These are phyloP conservation scores for Entomortierella parvispora DNA, from an alignment of 192 early-diverging fungal species.

Conservation along the genomic window DNA sequence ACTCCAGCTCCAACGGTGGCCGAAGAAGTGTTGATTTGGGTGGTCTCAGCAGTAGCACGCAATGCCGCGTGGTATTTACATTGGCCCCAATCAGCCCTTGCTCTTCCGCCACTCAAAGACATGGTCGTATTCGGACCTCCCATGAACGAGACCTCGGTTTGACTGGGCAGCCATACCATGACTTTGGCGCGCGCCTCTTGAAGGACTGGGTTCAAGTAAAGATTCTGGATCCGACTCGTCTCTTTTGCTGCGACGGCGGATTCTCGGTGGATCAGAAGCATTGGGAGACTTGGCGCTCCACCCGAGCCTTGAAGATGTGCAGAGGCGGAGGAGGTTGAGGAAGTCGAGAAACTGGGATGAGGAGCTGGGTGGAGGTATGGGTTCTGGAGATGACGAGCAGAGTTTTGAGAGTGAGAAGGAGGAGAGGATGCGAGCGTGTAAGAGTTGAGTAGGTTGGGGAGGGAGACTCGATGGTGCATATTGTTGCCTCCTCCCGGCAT, in stretches of 20 bases:
- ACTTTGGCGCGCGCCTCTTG: conserved; percentile 6
- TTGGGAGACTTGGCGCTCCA: conserved; percentile 18
- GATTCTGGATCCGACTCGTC: conserved; percentile 9
- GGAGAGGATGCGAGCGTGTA: conserved; percentile 3
- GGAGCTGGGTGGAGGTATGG: background rate
- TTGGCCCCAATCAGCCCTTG: background rate
- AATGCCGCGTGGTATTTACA: conserved; percentile 10
- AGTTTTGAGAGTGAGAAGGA: too few species aligned
- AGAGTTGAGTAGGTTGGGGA: conserved; percentile 4
- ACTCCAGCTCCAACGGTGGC: too few species aligned
- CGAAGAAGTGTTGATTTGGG: too few species aligned
- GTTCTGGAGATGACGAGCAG: background rate
- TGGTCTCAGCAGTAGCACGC: background rate
- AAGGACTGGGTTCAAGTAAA: conserved; percentile 24
- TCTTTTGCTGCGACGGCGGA: conserved; percentile 22
- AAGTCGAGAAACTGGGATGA: background rate
- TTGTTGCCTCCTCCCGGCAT: background rate
- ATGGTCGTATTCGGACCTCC: background rate
- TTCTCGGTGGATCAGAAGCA: conserved; percentile 35
- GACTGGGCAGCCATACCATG: conserved; percentile 39
- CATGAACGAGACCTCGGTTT: conserved; percentile 34
- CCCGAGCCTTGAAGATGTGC: too few species aligned
- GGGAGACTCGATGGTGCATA: background rate
- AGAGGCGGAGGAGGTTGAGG: conserved; percentile 2
- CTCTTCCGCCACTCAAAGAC: background rate